Evolutionary conservation across 148 eudicot species (phyloP).

Genomic region (Selenicereus undatus): DNA sequence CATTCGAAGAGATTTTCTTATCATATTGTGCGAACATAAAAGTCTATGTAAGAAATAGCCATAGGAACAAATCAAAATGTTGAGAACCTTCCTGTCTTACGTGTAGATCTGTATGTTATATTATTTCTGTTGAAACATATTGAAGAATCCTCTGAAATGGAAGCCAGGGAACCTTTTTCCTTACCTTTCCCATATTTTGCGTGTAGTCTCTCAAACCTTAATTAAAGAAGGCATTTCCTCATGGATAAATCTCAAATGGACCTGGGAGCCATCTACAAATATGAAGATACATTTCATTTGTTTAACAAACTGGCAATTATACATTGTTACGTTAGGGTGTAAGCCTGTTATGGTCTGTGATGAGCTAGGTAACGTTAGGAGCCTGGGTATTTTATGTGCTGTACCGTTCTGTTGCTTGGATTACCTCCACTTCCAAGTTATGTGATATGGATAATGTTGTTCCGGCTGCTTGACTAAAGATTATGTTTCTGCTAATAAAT

Average conservation of each 20-base stretch:
- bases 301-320: neutral
- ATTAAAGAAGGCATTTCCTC: neutral
- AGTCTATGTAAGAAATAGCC: neutral
- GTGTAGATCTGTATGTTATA: too few species aligned
- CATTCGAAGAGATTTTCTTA: neutral
- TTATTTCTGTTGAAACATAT: too few species aligned
- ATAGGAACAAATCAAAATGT: too few species aligned
- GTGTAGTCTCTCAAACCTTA: neutral
- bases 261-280: neutral
- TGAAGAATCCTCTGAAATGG: neutral
- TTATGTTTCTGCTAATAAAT: conserved; percentile 13
- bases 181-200: neutral
- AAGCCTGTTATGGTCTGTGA: neutral
- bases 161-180: neutral
- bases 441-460: neutral
- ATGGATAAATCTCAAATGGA: neutral
- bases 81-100: too few species aligned
- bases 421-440: neutral
- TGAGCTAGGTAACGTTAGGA: neutral
- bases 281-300: neutral
- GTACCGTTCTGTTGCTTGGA: neutral
- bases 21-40: neutral
- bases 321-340: neutral
- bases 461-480: neutral
- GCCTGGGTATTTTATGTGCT: neutral